Base-by-base conservation (phyloP, 208 protist species). In the Crithidia expoeki region DNA sequence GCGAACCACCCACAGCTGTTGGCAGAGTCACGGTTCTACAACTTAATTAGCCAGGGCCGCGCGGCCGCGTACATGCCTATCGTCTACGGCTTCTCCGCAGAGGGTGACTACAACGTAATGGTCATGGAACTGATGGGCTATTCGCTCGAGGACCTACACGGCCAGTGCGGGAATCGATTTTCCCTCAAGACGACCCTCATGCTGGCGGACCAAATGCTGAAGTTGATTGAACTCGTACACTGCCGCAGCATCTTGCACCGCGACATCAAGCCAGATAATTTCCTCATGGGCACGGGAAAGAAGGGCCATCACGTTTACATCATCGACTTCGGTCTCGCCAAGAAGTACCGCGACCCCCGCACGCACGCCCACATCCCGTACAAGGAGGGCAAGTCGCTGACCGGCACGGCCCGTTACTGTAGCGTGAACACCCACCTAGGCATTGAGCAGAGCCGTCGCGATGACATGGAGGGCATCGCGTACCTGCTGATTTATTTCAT, bases 401-500 rank as follows among this genome's bases (percentile, higher is more conserved):
- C 98, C 16, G 99, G 99, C 40, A 99, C 99, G 25, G 99, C 99
- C 14, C 90, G 99, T 38, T 99, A 99, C 86, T 99, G 98, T 50
- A 97, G 88, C 49, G 98, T 99, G 70, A 99, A 99, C 91, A 99
- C 98, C 14, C 99, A 99, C 85, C 78, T 99, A 34, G 99, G 99
- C 52, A 98, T 99, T 44, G 98, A 98, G 84, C 92, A 97, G 85
- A 88, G 85, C 76, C 84, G 98, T 23, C 85, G 98, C 38, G 98
- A 99, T 68, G 98, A 99, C 79, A 83, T 99, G 28, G 99, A 99
- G 83, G 96, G 97, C 19, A 86, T 99, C 25, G 99, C 98, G 46
- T 99, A 99, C 83, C 95, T 99, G 32, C 83, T 99, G 19, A 95
- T 99, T 75, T 99, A 99, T 83, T 99, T 99, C 71, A 74, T 99